Conservation (phyloP, 371 early-diverging fungal genomes). For the Smittium mucronatum region DNA sequence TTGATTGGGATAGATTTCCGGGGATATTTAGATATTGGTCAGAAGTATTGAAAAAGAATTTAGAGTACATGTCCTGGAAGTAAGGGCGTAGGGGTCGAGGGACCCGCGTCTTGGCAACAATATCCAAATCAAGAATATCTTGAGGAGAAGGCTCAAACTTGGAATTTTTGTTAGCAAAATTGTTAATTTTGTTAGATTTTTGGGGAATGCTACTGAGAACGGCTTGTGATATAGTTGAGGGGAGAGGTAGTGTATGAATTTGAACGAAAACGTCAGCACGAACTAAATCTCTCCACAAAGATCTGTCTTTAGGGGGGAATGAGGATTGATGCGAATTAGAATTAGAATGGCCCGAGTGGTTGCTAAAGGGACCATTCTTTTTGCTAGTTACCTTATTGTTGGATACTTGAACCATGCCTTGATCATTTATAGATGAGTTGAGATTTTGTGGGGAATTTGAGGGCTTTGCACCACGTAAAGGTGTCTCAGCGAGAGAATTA, state of each 20-base stretch:
- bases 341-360: not conserved
- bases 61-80: constrained; percentile 5
- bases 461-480: not conserved
- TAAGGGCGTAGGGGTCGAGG: constrained; percentile 6
- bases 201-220: constrained; percentile 7
- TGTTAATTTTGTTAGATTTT: not conserved
- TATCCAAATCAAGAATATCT: not conserved
- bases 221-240: constrained; percentile 8
- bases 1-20: not conserved
- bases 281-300: constrained; percentile 7
- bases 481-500: not conserved
- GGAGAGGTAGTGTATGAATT: constrained; percentile 8
- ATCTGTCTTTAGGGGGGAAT: not conserved
- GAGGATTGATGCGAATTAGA: not conserved
- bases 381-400: not conserved
- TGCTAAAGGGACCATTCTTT: not conserved
- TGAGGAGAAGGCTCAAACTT: not conserved
- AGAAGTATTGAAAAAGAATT: not conserved
- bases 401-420: not conserved
- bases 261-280: constrained; percentile 2
- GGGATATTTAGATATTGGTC: not conserved
- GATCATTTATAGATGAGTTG: not conserved
- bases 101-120: not conserved
- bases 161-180: not conserved
- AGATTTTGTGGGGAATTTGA: not conserved